These are phyloP conservation scores for Vitis rupestris DNA, from an alignment of 164 flowering plant genomes.

Conservation along the genomic window DNA sequence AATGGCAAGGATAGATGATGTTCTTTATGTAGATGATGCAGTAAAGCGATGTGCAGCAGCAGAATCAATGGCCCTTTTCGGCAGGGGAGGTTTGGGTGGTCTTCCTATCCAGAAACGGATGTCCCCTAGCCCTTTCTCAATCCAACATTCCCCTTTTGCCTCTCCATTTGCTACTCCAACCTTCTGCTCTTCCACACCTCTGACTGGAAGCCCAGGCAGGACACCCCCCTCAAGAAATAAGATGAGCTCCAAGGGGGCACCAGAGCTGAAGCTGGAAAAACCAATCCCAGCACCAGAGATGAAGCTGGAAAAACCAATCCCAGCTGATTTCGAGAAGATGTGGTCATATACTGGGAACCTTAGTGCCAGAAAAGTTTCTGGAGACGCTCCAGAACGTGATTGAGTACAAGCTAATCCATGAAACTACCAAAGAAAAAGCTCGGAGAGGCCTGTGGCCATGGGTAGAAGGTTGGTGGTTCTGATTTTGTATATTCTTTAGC, in stretches of 20 bases:
- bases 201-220: constrained; percentile 46
- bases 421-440: background rate
- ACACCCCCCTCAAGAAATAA: constrained; percentile 20
- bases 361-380: constrained; percentile 37
- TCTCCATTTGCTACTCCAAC: constrained; percentile 71
- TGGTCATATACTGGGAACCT: constrained; percentile 66
- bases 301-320: constrained; percentile 25
- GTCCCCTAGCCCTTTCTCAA: constrained; percentile 63
- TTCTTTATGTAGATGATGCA: constrained; percentile 60
- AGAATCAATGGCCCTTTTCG: constrained; percentile 45
- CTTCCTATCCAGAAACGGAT: constrained; percentile 58
- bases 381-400: constrained; percentile 54
- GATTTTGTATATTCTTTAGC: constrained; percentile 18
- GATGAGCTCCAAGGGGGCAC: constrained; percentile 19
- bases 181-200: constrained; percentile 48
- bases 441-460: background rate
- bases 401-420: constrained; percentile 16
- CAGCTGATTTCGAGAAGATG: constrained; percentile 39
- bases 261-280: constrained; percentile 26
- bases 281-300: constrained; percentile 15
- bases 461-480: background rate
- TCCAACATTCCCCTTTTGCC: constrained; percentile 50
- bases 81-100: constrained; percentile 48
- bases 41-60: constrained; percentile 37
- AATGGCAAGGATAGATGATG: constrained; percentile 72